phyloP scores from a whole-genome alignment of 169 alveolate species.

The Cryptosporidium parvum region DNA sequence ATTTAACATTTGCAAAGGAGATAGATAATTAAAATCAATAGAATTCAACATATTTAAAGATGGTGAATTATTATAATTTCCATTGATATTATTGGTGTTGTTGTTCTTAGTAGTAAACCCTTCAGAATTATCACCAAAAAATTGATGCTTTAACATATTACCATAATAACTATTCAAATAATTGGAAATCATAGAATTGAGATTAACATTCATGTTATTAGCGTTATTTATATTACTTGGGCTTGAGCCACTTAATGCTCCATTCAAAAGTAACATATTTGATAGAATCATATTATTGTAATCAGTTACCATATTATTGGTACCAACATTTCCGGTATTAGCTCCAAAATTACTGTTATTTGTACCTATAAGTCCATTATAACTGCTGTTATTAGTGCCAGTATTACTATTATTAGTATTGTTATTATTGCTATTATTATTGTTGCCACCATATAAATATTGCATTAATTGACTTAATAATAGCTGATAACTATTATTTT shows the following conservation, averaged over 20 bases:
- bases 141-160: not conserved
- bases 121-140: conserved; percentile 3
- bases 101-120: not conserved
- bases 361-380: not conserved
- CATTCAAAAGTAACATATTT: not conserved
- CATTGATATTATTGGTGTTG: not conserved
- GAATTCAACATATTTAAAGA: not conserved
- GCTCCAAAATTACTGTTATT: not conserved
- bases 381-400: not conserved
- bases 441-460: not conserved
- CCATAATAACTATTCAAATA: not conserved
- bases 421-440: not conserved
- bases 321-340: not conserved
- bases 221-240: not conserved
- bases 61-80: not conserved
- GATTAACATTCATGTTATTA: not conserved
- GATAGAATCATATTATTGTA: not conserved
- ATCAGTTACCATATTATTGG: not conserved
- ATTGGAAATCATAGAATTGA: conserved; percentile 6
- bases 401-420: not conserved
- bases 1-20: not conserved
- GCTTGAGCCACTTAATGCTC: not conserved
- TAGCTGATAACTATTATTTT: not conserved
- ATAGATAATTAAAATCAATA: not conserved
- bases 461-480: not conserved